phyloP scores from a whole-genome alignment of 2,329 filamentous ascomycete species.

The Mariannaea sp. region DNA sequence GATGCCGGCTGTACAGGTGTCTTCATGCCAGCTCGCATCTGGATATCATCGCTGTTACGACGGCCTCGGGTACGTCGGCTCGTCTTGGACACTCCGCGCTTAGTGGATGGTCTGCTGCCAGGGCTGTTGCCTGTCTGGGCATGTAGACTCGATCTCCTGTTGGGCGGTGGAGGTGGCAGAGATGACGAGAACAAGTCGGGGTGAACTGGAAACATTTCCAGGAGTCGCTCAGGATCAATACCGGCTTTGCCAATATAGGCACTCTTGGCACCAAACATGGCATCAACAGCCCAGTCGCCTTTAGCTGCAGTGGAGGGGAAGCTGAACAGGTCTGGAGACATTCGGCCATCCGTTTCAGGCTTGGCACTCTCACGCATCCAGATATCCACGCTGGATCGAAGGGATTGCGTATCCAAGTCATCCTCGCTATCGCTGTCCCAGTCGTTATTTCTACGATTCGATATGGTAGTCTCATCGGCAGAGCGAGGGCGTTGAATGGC shows the following conservation, averaged over 20 bases:
- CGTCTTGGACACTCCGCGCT: conserved; percentile 24
- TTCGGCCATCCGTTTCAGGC: conserved; percentile 39
- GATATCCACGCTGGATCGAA: conserved; percentile 58
- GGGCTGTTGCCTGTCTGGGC: conserved; percentile 47
- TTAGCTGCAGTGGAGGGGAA: conserved; percentile 50
- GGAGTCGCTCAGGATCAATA: conserved; percentile 48
- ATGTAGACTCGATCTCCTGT: conserved; percentile 59
- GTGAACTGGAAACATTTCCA: conserved; percentile 51
- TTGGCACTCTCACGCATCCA: conserved; percentile 62
- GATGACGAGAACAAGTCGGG: conserved; percentile 46
- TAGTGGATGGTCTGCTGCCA: conserved; percentile 23
- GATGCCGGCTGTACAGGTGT: conserved; percentile 36
- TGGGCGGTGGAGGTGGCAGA: conserved; percentile 53
- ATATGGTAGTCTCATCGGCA: conserved; percentile 52
- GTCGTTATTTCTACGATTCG: conserved; percentile 46
- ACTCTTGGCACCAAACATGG: conserved; percentile 49
- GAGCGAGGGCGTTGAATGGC: conserved; percentile 51
- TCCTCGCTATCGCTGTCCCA: conserved; percentile 51
- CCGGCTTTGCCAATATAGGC: conserved; percentile 30
- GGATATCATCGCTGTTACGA: conserved; percentile 41
- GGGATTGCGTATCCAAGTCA: conserved; percentile 48
- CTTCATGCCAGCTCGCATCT: conserved; percentile 33
- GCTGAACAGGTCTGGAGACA: conserved; percentile 59
- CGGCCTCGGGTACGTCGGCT: conserved; percentile 24
- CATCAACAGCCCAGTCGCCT: conserved; percentile 53